phyloP scores from a whole-genome alignment of 2,329 filamentous ascomycete genomes.

The Teratosphaeria destructans region DNA sequence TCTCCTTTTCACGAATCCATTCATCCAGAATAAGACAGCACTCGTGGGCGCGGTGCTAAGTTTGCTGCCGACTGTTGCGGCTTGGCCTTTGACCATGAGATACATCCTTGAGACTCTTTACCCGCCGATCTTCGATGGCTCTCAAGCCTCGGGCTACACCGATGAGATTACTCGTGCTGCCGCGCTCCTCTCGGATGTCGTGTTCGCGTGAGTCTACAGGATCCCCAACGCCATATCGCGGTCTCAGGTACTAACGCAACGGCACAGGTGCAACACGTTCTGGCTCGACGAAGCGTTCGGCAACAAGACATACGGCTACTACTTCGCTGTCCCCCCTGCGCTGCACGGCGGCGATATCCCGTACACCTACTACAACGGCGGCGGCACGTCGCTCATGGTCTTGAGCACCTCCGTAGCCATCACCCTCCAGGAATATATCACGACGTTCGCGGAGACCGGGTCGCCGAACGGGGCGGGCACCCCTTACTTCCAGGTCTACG shows the following conservation, averaged over 20 bases:
- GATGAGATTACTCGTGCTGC: constrained; percentile 33
- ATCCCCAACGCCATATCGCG: not conserved
- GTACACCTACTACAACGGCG: constrained; percentile 43
- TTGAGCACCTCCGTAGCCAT: constrained; percentile 23
- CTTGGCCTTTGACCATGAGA: constrained; percentile 23
- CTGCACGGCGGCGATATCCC: constrained; percentile 44
- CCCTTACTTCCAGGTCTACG: constrained; percentile 39
- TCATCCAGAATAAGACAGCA: constrained; percentile 23
- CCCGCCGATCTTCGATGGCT: constrained; percentile 39
- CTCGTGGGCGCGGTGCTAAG: constrained; percentile 19
- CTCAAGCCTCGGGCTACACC: constrained; percentile 33
- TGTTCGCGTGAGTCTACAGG: constrained; percentile 24
- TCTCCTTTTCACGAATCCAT: constrained; percentile 33
- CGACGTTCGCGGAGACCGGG: constrained; percentile 32
- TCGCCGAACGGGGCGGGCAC: constrained; percentile 29
- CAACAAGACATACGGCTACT: constrained; percentile 41
- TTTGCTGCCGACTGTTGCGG: constrained; percentile 21
- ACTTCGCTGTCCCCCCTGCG: constrained; percentile 43
- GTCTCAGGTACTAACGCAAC: not conserved
- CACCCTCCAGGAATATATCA: constrained; percentile 37
- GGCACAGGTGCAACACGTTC: constrained; percentile 38
- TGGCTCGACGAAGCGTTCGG: constrained; percentile 38
- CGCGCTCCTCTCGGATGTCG: constrained; percentile 33
- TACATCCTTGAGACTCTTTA: constrained; percentile 39
- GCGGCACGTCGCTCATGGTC: constrained; percentile 16